phyloP scores from a whole-genome alignment of 129 eudicot genomes.

The Tanacetum coccineum region DNA sequence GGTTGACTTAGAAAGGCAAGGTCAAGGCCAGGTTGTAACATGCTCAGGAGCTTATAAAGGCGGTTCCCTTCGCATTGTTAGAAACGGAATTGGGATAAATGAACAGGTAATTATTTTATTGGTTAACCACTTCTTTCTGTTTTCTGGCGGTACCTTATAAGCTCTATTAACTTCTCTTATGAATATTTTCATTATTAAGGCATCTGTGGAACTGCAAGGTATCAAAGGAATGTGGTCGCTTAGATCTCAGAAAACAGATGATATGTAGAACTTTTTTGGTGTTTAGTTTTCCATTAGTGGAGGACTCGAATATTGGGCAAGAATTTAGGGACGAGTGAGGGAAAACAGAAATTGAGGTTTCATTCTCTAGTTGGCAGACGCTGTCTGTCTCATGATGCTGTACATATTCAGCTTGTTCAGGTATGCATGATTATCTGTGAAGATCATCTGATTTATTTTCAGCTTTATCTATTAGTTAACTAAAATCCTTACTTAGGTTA shows the following conservation, averaged over 20 bases:
- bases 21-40: constrained; percentile 99
- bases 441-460: neutral
- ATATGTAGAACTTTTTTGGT: constrained; percentile 87
- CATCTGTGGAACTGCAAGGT: constrained; percentile 98
- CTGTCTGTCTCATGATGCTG: constrained; percentile 88
- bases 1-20: constrained; percentile 97
- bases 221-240: constrained; percentile 99
- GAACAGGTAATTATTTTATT: constrained; percentile 53
- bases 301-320: constrained; percentile 87
- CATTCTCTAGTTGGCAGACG: constrained; percentile 76
- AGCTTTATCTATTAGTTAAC: constrained; percentile 5
- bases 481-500: constrained; percentile 50
- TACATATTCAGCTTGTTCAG: constrained; percentile 80
- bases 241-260: constrained; percentile 89
- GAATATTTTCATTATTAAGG: constrained; percentile 32
- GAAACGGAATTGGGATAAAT: constrained; percentile 94
- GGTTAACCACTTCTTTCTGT: neutral
- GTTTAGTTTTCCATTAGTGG: constrained; percentile 90
- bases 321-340: constrained; percentile 88
- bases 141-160: neutral
- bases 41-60: constrained; percentile 99
- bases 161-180: neutral
- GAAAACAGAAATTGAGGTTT: constrained; percentile 93
- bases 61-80: constrained; percentile 91
- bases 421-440: constrained; percentile 33